phyloP scores from a whole-genome alignment of 164 flowering plant genomes.

The Stephania yunnanensis region DNA sequence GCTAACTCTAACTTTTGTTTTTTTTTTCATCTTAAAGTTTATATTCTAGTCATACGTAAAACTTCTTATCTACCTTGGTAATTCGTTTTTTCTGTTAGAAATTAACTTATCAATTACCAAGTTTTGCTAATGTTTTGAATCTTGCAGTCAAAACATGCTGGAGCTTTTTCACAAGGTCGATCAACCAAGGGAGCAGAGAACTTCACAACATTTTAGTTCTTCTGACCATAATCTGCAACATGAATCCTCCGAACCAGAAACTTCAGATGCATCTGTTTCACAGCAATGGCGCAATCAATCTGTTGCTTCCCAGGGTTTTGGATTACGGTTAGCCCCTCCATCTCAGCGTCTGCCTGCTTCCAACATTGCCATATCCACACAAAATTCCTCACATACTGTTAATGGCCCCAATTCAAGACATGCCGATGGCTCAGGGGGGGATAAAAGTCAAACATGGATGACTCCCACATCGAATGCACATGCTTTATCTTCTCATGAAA shows the following conservation, averaged over 20 bases:
- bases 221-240: constrained; percentile 34
- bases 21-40: not conserved
- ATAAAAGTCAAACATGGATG: constrained; percentile 28
- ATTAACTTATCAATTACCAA: not conserved
- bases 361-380: constrained; percentile 34
- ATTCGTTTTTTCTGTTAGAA: not conserved
- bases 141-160: constrained; percentile 80
- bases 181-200: constrained; percentile 45
- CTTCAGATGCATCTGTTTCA: constrained; percentile 45
- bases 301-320: constrained; percentile 59
- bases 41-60: not conserved
- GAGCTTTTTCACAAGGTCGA: constrained; percentile 90
- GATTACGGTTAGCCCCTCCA: constrained; percentile 71
- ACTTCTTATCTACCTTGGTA: not conserved
- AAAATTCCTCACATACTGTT: constrained; percentile 28
- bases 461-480: constrained; percentile 30
- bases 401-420: constrained; percentile 28
- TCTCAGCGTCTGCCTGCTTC: constrained; percentile 39
- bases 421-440: constrained; percentile 29
- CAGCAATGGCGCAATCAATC: constrained; percentile 42
- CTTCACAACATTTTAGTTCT: constrained; percentile 27
- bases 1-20: not conserved
- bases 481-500: constrained; percentile 25
- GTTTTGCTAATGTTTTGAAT: not conserved
- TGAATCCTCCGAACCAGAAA: constrained; percentile 32